Evolutionary conservation across 768 basidiomycete species (phyloP), one percentile per base, ranked within the genome.

Genomic region (Macrolepiota dolichaula): DNA sequence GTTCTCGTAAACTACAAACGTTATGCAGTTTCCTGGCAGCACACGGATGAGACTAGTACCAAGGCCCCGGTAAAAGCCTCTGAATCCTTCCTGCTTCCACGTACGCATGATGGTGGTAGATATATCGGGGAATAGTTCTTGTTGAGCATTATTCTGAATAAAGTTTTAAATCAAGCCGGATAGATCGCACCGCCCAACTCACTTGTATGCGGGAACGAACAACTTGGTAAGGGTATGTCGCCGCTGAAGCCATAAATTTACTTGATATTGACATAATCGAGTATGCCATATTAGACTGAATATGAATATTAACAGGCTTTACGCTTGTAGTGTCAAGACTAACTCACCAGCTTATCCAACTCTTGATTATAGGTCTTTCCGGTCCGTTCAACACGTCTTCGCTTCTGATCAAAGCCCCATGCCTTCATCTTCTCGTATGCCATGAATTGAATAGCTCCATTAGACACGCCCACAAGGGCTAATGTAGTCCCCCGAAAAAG

Each of bases 191-290:
- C 19, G 17, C 42, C 42, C n/a, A 44, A 70, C 81, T 36, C 59
- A 94, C 96, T 75, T 98, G 96, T 71, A 98, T 84, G 54, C 96
- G 85, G 1, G 96, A 95, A 57, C 96, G 86, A 44, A 99, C 81
- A 47, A 99, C 97, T 76, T 99, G 97, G 72, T 98, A 98, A 7
- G 97, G 97, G 72, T 99, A 99, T 36, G 97, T 99, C 22, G 87
- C 65, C 4, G 84, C 74, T 44, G 98, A 84, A 0, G 97, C 94
- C 22, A 83, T 81, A 4, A 97, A 75, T 74, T 98, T 98, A 65
- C 94, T 95, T 24, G 84, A 81, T 19, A 92, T 96, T 0, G 94
- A 96, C 85, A 98, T 96, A 40, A 92, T 64, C 7, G 94, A 92
- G 76, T 98, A 98, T 35, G 94, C 81, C 35, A 85, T 80, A 70